Percentiles rank a stretch among this genome's conserved stretches.
These are phyloP conservation scores for Claviceps africana DNA, from an alignment of 2,329 filamentous ascomycete species.

Conservation along the genomic window DNA sequence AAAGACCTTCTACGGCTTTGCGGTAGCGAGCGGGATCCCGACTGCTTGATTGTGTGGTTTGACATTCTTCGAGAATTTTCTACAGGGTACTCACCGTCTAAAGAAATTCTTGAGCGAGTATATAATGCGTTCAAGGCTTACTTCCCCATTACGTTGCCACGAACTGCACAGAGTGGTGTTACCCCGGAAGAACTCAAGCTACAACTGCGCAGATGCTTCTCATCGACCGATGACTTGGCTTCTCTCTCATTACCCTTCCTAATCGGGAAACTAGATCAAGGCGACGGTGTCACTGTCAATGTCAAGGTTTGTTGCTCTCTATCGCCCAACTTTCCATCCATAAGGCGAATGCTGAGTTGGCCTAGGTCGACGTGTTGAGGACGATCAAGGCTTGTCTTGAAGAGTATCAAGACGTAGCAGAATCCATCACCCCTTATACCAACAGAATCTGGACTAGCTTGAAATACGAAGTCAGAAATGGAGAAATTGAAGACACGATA, in stretches of 20 bases:
- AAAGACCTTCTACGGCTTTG: slow-evolving; percentile 36
- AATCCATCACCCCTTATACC: slow-evolving; percentile 33
- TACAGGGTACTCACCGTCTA: slow-evolving; percentile 28
- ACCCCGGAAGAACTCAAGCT: slow-evolving; percentile 43
- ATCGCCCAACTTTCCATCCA: no score
- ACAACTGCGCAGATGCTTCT: slow-evolving; percentile 39
- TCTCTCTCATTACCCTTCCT: slow-evolving; percentile 37
- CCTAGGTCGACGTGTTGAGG: slow-evolving; percentile 38
- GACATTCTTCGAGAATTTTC: slow-evolving; percentile 32
- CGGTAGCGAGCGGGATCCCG: slow-evolving; percentile 40
- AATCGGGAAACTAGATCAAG: slow-evolving; percentile 43
- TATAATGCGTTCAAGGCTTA: slow-evolving; percentile 45
- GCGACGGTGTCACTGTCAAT: slow-evolving; percentile 41
- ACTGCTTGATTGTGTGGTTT: slow-evolving; percentile 45
- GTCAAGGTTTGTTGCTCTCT: slow-evolving; percentile 32
- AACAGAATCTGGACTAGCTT: slow-evolving; percentile 44
- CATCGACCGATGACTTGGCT: slow-evolving; percentile 33
- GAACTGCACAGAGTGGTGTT: slow-evolving; percentile 35
- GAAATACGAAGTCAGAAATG: slow-evolving; percentile 49
- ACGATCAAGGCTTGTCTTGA: slow-evolving; percentile 41
- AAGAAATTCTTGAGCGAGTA: slow-evolving; percentile 33
- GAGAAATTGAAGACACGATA: slow-evolving; percentile 43
- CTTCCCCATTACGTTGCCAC: slow-evolving; percentile 43
- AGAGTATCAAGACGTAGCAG: slow-evolving; percentile 30
- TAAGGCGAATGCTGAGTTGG: slow-evolving; percentile 6